These are phyloP conservation scores for Solanum corneliomulleri DNA, from an alignment of 257 asterid genomes.

Conservation along the genomic window DNA sequence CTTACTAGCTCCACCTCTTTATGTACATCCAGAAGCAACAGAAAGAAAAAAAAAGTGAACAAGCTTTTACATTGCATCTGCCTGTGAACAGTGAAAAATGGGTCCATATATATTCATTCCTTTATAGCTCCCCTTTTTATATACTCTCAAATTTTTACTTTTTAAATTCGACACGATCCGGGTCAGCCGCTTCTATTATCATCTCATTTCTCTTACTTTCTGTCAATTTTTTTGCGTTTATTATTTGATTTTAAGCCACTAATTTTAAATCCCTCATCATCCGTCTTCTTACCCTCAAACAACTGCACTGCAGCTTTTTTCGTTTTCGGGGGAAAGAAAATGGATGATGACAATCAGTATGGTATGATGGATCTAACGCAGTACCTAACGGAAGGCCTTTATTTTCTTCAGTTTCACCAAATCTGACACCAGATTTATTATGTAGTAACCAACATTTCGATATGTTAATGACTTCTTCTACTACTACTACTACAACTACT, in stretches of 20 bases:
- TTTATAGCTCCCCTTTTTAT: conserved; percentile 38
- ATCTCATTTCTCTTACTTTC: conserved; percentile 3
- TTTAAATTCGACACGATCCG: conserved; percentile 69
- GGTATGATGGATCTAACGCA: conserved; percentile 67
- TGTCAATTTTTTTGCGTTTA: too few species aligned
- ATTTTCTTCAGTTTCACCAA: conserved; percentile 27
- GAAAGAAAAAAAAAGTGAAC: neutral
- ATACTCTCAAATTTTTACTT: conserved; percentile 2
- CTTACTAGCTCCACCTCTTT: neutral
- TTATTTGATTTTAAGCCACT: neutral
- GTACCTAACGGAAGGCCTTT: conserved; percentile 46
- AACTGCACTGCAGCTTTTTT: neutral
- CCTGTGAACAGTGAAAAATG: neutral
- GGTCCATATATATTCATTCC: neutral
- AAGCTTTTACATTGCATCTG: neutral
- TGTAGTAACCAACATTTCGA: conserved; percentile 37
- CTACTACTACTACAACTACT: neutral
- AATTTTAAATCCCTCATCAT: neutral
- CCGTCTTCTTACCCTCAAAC: too few species aligned
- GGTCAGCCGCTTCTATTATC: conserved; percentile 66
- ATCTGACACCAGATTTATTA: conserved; percentile 41
- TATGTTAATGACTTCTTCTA: conserved; percentile 21
- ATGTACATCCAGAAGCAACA: neutral
- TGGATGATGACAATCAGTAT: conserved; percentile 74
- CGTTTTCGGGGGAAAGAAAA: neutral